A percentile compares a stretch with the other conserved stretches of the same genome.
Conservation (phyloP, 345 rosid species). For the Hibiscus syriacus region DNA sequence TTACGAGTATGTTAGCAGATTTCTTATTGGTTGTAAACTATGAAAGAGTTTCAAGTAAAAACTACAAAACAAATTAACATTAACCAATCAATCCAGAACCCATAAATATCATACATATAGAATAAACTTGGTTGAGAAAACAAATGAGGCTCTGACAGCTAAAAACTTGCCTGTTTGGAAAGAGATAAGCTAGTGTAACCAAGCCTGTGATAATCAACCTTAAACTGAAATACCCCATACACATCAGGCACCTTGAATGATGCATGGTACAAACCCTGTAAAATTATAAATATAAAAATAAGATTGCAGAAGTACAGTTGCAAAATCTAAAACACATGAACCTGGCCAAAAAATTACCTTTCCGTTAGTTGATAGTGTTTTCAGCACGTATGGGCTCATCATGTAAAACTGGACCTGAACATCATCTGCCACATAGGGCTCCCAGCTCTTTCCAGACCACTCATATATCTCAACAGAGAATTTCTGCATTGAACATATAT, state of each 20-base stretch:
- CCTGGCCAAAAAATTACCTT: constrained; percentile 27
- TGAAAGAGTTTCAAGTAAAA: too few species aligned
- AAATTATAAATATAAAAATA: constrained; percentile 5
- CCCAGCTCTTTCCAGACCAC: constrained; percentile 73
- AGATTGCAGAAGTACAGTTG: not conserved
- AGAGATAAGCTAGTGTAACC: constrained; percentile 64
- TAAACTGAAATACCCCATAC: constrained; percentile 71
- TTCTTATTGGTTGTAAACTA: too few species aligned
- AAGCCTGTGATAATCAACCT: constrained; percentile 61
- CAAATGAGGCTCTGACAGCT: not conserved
- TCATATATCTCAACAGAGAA: constrained; percentile 56
- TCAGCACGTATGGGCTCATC: constrained; percentile 73
- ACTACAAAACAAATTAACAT: too few species aligned
- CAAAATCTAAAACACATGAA: not conserved
- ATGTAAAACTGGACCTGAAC: constrained; percentile 68
- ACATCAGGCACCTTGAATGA: constrained; percentile 75
- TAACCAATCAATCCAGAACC: too few species aligned
- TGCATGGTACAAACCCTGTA: constrained; percentile 55
- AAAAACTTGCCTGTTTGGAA: constrained; percentile 49
- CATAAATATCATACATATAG: not conserved
- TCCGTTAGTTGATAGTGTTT: constrained; percentile 47
- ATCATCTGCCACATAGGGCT: constrained; percentile 56
- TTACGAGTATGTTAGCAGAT: not conserved
- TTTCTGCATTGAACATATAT: constrained; percentile 26
- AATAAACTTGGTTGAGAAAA: not conserved